A percentile compares a stretch with the other conserved stretches of the same genome.
These are phyloP conservation scores for Mycena venus DNA, from an alignment of 768 basidiomycete genomes.

Conservation along the genomic window DNA sequence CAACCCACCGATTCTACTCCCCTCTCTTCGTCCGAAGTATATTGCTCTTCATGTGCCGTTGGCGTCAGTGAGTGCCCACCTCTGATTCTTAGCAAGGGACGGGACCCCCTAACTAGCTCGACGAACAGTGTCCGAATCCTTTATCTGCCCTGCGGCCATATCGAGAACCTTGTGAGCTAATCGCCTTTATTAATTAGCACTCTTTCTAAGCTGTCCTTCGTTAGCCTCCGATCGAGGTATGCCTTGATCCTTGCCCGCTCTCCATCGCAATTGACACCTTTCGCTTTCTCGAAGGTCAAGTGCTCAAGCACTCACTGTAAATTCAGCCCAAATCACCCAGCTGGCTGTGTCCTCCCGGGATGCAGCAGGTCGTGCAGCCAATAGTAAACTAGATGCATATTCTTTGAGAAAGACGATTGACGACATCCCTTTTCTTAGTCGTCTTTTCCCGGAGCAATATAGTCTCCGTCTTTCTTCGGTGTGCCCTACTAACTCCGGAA, in stretches of 20 bases:
- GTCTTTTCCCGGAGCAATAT: slow-evolving; percentile 61
- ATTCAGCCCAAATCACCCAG: slow-evolving; percentile 68
- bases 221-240: slow-evolving; percentile 36
- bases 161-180: slow-evolving; percentile 54
- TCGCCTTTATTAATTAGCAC: slow-evolving; percentile 7
- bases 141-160: slow-evolving; percentile 64
- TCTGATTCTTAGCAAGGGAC: neutral
- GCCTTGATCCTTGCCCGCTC: neutral
- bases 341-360: slow-evolving; percentile 52
- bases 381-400: slow-evolving; percentile 52
- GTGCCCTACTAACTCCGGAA: slow-evolving; percentile 8
- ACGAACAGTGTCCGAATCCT: slow-evolving; percentile 58
- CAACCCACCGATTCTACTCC: slow-evolving; percentile 16
- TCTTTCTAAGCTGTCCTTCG: neutral
- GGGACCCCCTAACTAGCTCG: slow-evolving; percentile 1
- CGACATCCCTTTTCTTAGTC: slow-evolving; percentile 43
- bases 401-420: slow-evolving; percentile 15
- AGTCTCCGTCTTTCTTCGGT: slow-evolving; percentile 32
- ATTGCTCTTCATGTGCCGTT: slow-evolving; percentile 60
- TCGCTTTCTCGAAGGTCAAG: slow-evolving; percentile 53
- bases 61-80: slow-evolving; percentile 61
- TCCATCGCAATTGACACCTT: neutral
- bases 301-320: slow-evolving; percentile 63
- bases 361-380: slow-evolving; percentile 65
- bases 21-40: slow-evolving; percentile 16